Percentiles rank a stretch among this genome's conserved stretches.
phyloP scores from a whole-genome alignment of 352 stramenopile species.

The Globisporangium yorkense region DNA sequence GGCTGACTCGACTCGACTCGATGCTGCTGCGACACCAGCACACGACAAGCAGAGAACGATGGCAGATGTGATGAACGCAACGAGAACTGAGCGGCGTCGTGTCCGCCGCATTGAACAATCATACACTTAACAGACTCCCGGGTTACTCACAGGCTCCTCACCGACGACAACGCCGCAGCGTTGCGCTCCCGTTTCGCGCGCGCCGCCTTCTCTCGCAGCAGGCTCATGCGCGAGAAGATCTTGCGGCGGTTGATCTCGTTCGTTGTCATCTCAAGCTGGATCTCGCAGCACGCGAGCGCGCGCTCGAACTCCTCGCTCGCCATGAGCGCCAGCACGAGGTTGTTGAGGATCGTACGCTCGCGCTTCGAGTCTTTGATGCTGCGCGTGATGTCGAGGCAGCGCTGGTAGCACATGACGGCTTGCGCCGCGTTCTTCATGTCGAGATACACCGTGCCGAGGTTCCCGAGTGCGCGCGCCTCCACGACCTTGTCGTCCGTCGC shows the following conservation, averaged over 20 bases:
- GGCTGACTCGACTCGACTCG: neutral
- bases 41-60: neutral
- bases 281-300: conserved; percentile 53
- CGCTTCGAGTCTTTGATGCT: conserved; percentile 68
- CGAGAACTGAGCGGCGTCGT: no score
- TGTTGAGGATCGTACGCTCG: conserved; percentile 81
- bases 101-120: no score
- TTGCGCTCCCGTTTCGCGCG: conserved; percentile 10
- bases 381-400: conserved; percentile 69
- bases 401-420: conserved; percentile 69
- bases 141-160: neutral
- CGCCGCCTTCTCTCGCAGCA: conserved; percentile 41
- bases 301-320: conserved; percentile 50
- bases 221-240: conserved; percentile 74
- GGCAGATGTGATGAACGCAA: neutral
- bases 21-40: neutral
- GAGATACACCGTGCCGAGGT: conserved; percentile 71
- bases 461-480: conserved; percentile 67
- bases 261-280: conserved; percentile 62
- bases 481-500: conserved; percentile 44
- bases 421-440: conserved; percentile 65
- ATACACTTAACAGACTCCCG: no score
- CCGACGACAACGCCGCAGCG: neutral
- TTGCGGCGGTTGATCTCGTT: conserved; percentile 73
- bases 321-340: conserved; percentile 71